Base-by-base conservation (phyloP, 306 rosid species). In the Sophora flavescens region DNA sequence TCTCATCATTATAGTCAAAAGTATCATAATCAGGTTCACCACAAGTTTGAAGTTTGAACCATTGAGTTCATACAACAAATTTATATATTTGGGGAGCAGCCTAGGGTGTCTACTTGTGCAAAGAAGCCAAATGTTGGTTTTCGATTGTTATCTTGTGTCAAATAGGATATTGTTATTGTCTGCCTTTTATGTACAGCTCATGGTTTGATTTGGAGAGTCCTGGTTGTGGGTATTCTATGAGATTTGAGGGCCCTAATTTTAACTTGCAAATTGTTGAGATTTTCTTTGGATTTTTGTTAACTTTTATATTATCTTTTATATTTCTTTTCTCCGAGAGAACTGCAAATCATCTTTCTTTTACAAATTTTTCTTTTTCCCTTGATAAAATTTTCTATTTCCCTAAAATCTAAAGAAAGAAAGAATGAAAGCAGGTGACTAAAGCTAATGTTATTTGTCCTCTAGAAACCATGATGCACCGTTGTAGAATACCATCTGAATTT, bases 361-460 rank as follows among this genome's bases (percentile, higher is more conserved):
- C 18, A n/a, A 26, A n/a, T 75, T 52, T 76, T 63, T 51, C 38
- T 26, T 3, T 75, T 42, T n/a, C 33, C 36, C 69, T 57, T 61
- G 45, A 15, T 18, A 6, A 58, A 58, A 32, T 26, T 59, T 73
- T 59, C 18, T 42, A 44, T 39, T 4, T 17, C 44, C 22, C 2
- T n/a, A 47, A 51, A 58, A 58, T 32, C 13, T 8, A 32, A 45
- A 45, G 56, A 47, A 45, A 59, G 39, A 33, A 47, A 2, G 7
- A 59, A 42, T 4, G 17, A 36, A 28, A 51, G 44, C 41, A 8
- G 63, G 11, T 18, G 51, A 75, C 3, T 11, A 6, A 16, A 6
- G 1, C 30, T 36, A 22, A 22, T 13, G 22, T 22, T 22, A 22
- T 72, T 72, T 22, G 44, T 13, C 39, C 15, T 22, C 22, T 22